Conservation (phyloP, 2,329 filamentous ascomycete species). For the Cladophialophora yegresii region DNA sequence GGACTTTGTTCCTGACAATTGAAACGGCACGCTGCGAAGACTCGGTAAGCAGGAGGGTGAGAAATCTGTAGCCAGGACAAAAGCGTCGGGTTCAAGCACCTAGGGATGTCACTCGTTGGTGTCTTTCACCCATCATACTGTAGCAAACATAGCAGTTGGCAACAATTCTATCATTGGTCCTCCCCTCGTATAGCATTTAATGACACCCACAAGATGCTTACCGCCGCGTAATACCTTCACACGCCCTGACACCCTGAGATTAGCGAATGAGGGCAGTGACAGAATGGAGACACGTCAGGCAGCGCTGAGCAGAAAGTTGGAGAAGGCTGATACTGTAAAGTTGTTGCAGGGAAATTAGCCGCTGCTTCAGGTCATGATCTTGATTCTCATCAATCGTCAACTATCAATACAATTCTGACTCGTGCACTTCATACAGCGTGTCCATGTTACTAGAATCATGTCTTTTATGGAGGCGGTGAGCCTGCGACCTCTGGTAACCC, state of each 20-base stretch:
- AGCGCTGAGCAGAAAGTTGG: background rate
- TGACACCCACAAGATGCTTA: background rate
- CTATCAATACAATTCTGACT: too few species aligned
- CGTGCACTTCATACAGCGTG: too few species aligned
- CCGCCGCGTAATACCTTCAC: background rate
- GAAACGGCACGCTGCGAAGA: background rate
- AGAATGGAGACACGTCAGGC: background rate
- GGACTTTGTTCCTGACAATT: constrained; percentile 3
- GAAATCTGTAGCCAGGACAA: background rate
- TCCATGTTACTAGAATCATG: too few species aligned
- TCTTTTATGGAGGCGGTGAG: constrained; percentile 5
- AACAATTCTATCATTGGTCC: background rate
- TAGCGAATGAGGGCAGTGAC: background rate
- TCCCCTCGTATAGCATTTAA: background rate
- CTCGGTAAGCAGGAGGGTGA: background rate
- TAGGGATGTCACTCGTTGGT: constrained; percentile 8
- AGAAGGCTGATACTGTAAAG: background rate
- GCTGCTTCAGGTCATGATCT: too few species aligned
- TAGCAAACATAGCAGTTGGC: background rate
- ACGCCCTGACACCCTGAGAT: background rate
- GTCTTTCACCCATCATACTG: background rate
- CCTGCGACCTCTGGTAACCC: constrained; percentile 23
- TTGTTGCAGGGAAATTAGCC: too few species aligned
- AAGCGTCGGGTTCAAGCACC: too few species aligned
- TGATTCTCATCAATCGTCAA: too few species aligned